Conservation (phyloP, 495 filamentous ascomycete species). For the Saxispiralis lemnorum region DNA sequence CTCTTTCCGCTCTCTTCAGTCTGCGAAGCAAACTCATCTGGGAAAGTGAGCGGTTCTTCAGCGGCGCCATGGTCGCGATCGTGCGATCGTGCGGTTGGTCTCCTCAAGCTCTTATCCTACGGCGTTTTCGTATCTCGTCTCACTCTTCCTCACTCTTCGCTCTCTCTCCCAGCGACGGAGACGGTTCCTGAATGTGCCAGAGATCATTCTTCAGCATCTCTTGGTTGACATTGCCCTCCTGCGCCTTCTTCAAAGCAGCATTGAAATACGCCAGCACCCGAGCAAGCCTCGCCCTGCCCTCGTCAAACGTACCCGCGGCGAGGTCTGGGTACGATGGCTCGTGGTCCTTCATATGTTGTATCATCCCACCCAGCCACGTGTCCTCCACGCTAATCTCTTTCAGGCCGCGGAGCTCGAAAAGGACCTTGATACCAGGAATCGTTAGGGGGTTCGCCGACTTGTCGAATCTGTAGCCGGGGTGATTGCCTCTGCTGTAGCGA, state of each 20-base stretch:
- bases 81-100: too few species aligned
- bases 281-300: neutral
- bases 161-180: slow-evolving; percentile 1
- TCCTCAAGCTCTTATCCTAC: too few species aligned
- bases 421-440: slow-evolving; percentile 6
- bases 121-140: too few species aligned
- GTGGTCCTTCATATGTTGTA: neutral
- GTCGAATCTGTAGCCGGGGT: too few species aligned
- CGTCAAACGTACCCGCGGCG: neutral
- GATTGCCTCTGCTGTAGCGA: too few species aligned
- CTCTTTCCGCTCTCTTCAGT: too few species aligned
- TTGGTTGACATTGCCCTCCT: slow-evolving; percentile 2
- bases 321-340: neutral
- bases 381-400: slow-evolving; percentile 4
- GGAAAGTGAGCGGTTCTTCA: too few species aligned
- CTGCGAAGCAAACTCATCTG: too few species aligned
- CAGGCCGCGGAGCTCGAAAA: slow-evolving; percentile 5
- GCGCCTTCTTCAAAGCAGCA: slow-evolving; percentile 3
- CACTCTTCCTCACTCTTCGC: too few species aligned
- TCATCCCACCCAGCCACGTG: neutral
- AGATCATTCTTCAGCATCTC: slow-evolving; percentile 6
- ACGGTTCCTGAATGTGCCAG: slow-evolving; percentile 42
- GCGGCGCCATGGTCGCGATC: too few species aligned
- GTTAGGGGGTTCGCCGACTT: slow-evolving; percentile 2
- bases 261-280: slow-evolving; percentile 8